Evolutionary conservation across 2,329 filamentous ascomycete species (phyloP), one percentile per base, ranked within the genome.

Genomic region (Ceratocystis papillata): DNA sequence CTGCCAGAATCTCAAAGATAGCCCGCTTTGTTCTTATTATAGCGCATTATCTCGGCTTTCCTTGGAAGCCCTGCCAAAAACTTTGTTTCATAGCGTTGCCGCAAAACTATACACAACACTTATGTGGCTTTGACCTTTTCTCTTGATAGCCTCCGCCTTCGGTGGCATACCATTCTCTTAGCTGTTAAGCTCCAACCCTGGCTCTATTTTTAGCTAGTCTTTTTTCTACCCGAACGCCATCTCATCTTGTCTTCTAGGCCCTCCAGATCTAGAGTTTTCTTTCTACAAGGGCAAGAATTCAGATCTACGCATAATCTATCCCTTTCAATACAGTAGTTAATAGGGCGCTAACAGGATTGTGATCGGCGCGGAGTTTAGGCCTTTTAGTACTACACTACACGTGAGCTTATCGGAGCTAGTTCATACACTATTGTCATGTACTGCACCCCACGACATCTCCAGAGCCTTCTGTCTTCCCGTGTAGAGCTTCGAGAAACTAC

Each of bases 121-220:
- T 12, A 37, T 37, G 22, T 57, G 17, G 22, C 53, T 57, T 57
- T 30, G 25, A 57, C 53, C 20, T 50, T 50, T 50, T 50, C 46
- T 3, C 7, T 28, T 12, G 7, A 20, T 10, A 25, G 6, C 22
- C 17, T 7, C 3, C 3, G n/a, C 6, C 15, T 20, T 50, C 46
- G 3, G 4, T 50, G 1, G 46, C n/a, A 50, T 20, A 8, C 46
- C 17, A 15, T 17, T 20, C 46, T 22, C 15, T 48, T 48, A 4
- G 20, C 25, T 5, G 7, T 10, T 7, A 50, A n/a, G n/a, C 22
- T 22, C 22, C 7, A 10, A 28, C 20, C 53, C n/a, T 8, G 12
- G 15, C 7, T 59, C 53, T 59, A 59, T 59, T 59, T 59, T 59
- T 59, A 17, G 53, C 53, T n/a, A 6, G 25, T 59, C 20, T 3